phyloP scores from a whole-genome alignment of 257 asterid genomes.

The Asclepias syriaca region DNA sequence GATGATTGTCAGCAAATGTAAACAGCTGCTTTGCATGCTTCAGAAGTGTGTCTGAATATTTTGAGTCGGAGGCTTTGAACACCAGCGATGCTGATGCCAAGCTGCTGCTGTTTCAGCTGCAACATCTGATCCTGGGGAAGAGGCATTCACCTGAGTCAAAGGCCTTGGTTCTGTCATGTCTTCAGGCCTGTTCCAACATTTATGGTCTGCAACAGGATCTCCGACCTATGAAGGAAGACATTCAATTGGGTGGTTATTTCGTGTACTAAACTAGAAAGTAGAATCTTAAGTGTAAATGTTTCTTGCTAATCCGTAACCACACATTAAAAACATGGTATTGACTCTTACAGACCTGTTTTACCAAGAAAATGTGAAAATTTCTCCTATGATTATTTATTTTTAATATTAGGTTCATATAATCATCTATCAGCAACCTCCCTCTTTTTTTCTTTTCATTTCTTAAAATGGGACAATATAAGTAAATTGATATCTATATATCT shows the following conservation, averaged over 20 bases:
- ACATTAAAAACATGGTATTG: neutral
- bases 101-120: slow-evolving; percentile 95
- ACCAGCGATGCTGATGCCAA: slow-evolving; percentile 79
- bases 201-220: slow-evolving; percentile 52
- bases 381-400: neutral
- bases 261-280: neutral
- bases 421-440: neutral
- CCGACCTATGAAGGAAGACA: slow-evolving; percentile 52
- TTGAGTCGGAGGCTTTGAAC: slow-evolving; percentile 39
- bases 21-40: slow-evolving; percentile 69
- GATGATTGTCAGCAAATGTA: slow-evolving; percentile 56
- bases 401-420: neutral
- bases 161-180: slow-evolving; percentile 58
- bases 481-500: too few relatives aligned
- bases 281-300: too few relatives aligned
- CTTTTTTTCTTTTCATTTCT: neutral
- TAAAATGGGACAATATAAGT: neutral
- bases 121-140: slow-evolving; percentile 74
- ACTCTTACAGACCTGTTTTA: neutral
- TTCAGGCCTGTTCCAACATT: slow-evolving; percentile 86
- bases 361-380: neutral
- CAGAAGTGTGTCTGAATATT: slow-evolving; percentile 55
- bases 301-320: neutral
- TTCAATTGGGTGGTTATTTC: neutral
- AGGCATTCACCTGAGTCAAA: slow-evolving; percentile 49